Conservation (phyloP, 2,329 filamentous ascomycete species). For the Fusarium staphyleae region DNA sequence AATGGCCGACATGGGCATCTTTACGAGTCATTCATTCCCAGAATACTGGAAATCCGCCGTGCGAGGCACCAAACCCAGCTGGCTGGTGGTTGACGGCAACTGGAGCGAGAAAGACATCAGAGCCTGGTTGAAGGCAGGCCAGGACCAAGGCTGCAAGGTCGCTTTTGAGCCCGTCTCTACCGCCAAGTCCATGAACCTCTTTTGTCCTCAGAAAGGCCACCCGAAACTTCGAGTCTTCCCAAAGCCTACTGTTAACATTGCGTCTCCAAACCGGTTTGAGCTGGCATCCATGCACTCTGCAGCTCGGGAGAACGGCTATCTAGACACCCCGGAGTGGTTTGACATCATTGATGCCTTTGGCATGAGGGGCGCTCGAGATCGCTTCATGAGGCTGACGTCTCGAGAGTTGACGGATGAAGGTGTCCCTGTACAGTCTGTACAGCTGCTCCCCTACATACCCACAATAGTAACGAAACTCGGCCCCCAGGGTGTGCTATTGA, state of each 20-base stretch:
- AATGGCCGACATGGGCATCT: conserved; percentile 94
- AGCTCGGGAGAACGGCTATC: conserved; percentile 70
- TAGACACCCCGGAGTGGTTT: conserved; percentile 80
- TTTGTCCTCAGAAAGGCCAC: conserved; percentile 54
- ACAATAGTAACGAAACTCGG: conserved; percentile 87
- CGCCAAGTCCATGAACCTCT: conserved; percentile 76
- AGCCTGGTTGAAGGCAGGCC: conserved; percentile 70
- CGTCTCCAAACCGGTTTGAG: conserved; percentile 85
- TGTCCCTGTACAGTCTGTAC: conserved; percentile 81
- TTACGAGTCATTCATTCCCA: conserved; percentile 64
- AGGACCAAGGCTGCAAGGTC: conserved; percentile 62
- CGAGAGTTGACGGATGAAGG: conserved; percentile 76
- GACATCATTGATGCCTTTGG: conserved; percentile 78
- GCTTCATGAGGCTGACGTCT: conserved; percentile 73
- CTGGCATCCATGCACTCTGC: conserved; percentile 78
- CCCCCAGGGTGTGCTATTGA: conserved; percentile 74
- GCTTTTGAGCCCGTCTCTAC: conserved; percentile 91
- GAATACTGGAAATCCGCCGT: conserved; percentile 68
- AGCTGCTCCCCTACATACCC: conserved; percentile 87
- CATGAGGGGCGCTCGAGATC: conserved; percentile 75
- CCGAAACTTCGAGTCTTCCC: conserved; percentile 63
- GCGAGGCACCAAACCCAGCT: conserved; percentile 66
- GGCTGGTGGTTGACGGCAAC: conserved; percentile 87
- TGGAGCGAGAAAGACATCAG: conserved; percentile 74
- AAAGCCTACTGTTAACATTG: conserved; percentile 70